These are phyloP conservation scores for Heritiera fomes DNA, from an alignment of 345 rosid genomes.

Conservation along the genomic window DNA sequence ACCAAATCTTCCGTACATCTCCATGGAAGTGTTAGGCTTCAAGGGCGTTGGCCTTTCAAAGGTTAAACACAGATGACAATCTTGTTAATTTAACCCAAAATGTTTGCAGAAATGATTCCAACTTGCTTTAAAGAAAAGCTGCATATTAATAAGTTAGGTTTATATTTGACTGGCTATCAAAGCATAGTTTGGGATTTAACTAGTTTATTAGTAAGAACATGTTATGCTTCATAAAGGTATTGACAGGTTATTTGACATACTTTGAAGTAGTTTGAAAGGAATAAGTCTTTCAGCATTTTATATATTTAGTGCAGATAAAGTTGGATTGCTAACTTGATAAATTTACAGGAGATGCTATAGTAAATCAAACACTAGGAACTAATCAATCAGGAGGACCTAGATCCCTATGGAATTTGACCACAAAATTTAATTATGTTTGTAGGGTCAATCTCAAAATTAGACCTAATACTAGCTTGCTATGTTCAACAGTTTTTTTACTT, in stretches of 20 bases:
- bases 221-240: constrained; percentile 19
- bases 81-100: constrained; percentile 2
- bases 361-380: neutral
- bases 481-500: too few relatives aligned
- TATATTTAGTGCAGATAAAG: constrained; percentile 7
- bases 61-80: constrained; percentile 30
- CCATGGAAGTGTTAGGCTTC: constrained; percentile 30
- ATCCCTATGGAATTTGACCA: constrained; percentile 26
- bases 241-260: neutral
- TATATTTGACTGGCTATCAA: constrained; percentile 14
- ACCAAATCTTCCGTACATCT: constrained; percentile 25
- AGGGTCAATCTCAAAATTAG: neutral
- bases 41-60: constrained; percentile 29
- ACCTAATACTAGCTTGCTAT: too few relatives aligned
- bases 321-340: neutral
- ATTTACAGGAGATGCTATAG: neutral
- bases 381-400: constrained; percentile 14
- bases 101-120: constrained; percentile 29
- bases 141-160: too few relatives aligned
- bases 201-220: constrained; percentile 8
- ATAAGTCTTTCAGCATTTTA: constrained; percentile 4
- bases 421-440: constrained; percentile 12
- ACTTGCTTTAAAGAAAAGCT: constrained; percentile 15
- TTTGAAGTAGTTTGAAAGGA: constrained; percentile 15
- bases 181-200: constrained; percentile 14